These are phyloP conservation scores for Avicennia marina DNA, from an alignment of 257 asterid species.

Conservation along the genomic window DNA sequence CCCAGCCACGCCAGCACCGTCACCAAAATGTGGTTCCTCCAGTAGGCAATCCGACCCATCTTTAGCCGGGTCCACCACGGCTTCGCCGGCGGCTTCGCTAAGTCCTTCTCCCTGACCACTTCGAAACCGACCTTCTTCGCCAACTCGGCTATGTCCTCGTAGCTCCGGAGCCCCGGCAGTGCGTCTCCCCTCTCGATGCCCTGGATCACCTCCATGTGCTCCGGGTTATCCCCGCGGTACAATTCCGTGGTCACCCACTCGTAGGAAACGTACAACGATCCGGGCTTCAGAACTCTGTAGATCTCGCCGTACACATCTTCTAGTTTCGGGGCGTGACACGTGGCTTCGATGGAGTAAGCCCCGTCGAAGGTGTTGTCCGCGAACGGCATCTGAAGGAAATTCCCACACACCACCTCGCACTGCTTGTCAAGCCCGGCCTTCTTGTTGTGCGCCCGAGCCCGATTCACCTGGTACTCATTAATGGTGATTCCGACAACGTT, in stretches of 20 bases:
- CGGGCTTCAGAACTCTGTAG: constrained; percentile 68
- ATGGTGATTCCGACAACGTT: constrained; percentile 76
- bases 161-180: constrained; percentile 59
- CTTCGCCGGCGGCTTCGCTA: constrained; percentile 60
- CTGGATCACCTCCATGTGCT: constrained; percentile 71
- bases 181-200: constrained; percentile 84
- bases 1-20: constrained; percentile 60
- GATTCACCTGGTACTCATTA: constrained; percentile 69
- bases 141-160: constrained; percentile 47
- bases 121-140: constrained; percentile 68
- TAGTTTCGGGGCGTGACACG: constrained; percentile 71
- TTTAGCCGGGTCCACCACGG: constrained; percentile 87
- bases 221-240: constrained; percentile 45
- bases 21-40: constrained; percentile 73
- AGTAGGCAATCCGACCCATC: constrained; percentile 74
- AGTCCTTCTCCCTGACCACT: constrained; percentile 53
- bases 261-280: constrained; percentile 54
- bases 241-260: constrained; percentile 84
- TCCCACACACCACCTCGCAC: constrained; percentile 76
- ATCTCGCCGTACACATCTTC: constrained; percentile 72
- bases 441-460: constrained; percentile 61
- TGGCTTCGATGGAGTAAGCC: constrained; percentile 75
- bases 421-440: constrained; percentile 57
- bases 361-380: constrained; percentile 57
- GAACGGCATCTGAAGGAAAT: constrained; percentile 78